Percentiles rank a stretch among this genome's conserved stretches.
These are phyloP conservation scores for Pleurotus giganteus DNA, from an alignment of 768 basidiomycete species.

Conservation along the genomic window DNA sequence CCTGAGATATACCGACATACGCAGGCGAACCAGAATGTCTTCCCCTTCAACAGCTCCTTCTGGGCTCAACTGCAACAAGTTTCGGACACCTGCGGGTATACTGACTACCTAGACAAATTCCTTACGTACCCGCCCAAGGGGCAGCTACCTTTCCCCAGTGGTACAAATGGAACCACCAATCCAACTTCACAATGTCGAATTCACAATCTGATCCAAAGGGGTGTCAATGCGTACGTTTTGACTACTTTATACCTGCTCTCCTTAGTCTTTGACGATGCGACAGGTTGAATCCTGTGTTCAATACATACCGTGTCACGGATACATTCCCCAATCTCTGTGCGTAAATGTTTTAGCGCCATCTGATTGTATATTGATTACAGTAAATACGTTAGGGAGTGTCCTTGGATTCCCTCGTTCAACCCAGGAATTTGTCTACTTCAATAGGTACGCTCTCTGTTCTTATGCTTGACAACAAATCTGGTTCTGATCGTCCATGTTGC, in stretches of 20 bases:
- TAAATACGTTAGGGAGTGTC: constrained; percentile 42
- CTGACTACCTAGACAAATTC: constrained; percentile 56
- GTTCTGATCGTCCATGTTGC: background rate
- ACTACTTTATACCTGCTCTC: constrained; percentile 1
- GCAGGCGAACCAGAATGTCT: constrained; percentile 54
- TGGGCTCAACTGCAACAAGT: constrained; percentile 50
- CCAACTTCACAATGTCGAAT: constrained; percentile 40
- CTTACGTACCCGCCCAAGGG: constrained; percentile 66
- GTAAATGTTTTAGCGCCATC: constrained; percentile 9
- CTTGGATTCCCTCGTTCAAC: constrained; percentile 68
- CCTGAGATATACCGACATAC: background rate
- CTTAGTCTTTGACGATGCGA: background rate
- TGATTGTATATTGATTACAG: background rate
- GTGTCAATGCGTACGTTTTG: constrained; percentile 41
- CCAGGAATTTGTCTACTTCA: constrained; percentile 56
- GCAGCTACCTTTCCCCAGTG: constrained; percentile 58
- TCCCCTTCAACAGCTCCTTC: constrained; percentile 59
- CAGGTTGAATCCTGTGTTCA: constrained; percentile 55
- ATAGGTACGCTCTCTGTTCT: constrained; percentile 31
- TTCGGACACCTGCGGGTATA: constrained; percentile 56
- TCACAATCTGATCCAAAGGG: constrained; percentile 47
- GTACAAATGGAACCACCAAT: constrained; percentile 38
- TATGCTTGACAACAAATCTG: background rate
- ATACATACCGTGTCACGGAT: constrained; percentile 56
- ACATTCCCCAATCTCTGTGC: constrained; percentile 47